phyloP scores from a whole-genome alignment of 2,329 filamentous ascomycete species.

The Cadophora sp. region DNA sequence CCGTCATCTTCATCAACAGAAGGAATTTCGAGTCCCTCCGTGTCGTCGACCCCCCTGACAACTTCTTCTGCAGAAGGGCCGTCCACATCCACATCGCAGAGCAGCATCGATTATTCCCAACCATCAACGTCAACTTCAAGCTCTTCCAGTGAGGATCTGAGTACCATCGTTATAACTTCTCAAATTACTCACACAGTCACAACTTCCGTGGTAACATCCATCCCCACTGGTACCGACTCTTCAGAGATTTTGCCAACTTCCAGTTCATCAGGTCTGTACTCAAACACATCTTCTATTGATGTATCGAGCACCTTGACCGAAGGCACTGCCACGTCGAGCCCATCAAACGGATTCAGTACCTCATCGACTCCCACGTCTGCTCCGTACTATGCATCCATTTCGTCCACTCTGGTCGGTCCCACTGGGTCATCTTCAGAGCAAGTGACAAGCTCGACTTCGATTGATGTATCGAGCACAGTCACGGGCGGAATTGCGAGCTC shows the following conservation, averaged over 20 bases:
- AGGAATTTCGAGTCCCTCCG: background rate
- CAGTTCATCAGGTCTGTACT: background rate
- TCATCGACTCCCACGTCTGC: background rate
- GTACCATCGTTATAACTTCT: slow-evolving; percentile 4
- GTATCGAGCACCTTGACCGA: slow-evolving; percentile 1
- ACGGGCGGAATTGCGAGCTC: slow-evolving; percentile 1
- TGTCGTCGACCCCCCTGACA: background rate
- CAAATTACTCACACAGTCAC: slow-evolving; percentile 6
- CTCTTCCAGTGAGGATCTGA: slow-evolving; percentile 1
- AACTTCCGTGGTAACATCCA: background rate
- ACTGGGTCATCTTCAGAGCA: background rate
- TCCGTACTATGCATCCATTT: slow-evolving; percentile 1
- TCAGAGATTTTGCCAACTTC: slow-evolving; percentile 7
- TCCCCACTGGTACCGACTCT: slow-evolving; percentile 2
- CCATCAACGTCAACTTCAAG: background rate
- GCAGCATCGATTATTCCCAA: slow-evolving; percentile 1
- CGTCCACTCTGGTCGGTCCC: background rate
- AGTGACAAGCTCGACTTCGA: background rate
- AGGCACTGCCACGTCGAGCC: background rate
- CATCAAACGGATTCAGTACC: background rate
- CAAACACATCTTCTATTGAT: background rate
- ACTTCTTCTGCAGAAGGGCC: background rate
- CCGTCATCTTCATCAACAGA: background rate
- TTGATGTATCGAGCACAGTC: background rate
- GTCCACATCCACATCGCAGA: slow-evolving; percentile 7